Conservation (phyloP, 2,329 filamentous ascomycete genomes). For the Hyphodiscus sp. region DNA sequence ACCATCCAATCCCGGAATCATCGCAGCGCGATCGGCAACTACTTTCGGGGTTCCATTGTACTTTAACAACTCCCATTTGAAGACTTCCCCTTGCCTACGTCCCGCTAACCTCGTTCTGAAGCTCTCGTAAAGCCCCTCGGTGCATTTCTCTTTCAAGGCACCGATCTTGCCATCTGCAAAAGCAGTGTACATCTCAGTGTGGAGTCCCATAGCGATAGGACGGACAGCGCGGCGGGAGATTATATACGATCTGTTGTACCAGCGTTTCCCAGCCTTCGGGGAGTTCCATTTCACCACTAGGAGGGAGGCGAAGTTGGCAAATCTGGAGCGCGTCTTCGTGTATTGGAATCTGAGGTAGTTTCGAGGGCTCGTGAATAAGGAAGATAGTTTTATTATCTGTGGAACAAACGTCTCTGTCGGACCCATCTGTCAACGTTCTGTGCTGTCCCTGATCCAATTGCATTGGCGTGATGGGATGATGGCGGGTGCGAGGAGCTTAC, state of each 20-base stretch:
- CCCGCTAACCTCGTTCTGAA: conserved; percentile 48
- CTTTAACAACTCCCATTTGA: conserved; percentile 48
- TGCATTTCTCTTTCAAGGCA: conserved; percentile 47
- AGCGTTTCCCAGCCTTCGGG: conserved; percentile 9
- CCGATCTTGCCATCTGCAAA: conserved; percentile 52
- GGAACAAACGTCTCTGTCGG: conserved; percentile 32
- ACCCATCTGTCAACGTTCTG: conserved; percentile 16
- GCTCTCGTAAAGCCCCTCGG: conserved; percentile 42
- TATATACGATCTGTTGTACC: conserved; percentile 32
- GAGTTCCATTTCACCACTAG: conserved; percentile 15
- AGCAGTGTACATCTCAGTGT: conserved; percentile 54
- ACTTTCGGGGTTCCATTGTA: conserved; percentile 36
- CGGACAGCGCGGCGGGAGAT: conserved; percentile 36
- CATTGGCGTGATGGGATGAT: conserved; percentile 1
- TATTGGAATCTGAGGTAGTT: conserved; percentile 26
- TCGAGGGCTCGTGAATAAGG: conserved; percentile 22
- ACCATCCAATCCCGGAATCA: conserved; percentile 37
- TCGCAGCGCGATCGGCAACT: conserved; percentile 46
- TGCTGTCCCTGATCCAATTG: conserved; percentile 11
- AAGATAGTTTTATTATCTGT: conserved; percentile 28
- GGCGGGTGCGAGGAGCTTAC: conserved; percentile 9
- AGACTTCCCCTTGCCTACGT: conserved; percentile 39
- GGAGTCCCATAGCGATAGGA: conserved; percentile 51
- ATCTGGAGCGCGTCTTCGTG: conserved; percentile 16
- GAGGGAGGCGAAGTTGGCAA: conserved; percentile 21